A percentile compares a stretch with the other conserved stretches of the same genome.
Conservation (phyloP, 306 rosid species). For the Acacia melanoxylon region DNA sequence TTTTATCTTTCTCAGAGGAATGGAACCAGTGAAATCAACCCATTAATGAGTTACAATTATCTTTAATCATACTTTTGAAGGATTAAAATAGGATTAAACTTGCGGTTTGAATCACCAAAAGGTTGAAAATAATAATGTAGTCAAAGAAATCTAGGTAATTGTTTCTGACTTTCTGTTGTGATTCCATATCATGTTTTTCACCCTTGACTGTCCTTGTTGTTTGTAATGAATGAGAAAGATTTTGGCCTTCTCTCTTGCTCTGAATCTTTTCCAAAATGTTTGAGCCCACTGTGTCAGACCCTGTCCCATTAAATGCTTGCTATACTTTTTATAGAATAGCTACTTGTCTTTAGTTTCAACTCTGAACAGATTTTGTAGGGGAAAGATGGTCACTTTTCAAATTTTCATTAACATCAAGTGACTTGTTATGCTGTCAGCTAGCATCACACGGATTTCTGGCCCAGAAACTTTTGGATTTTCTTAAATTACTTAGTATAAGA, state of each 20-base stretch:
- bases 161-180: constrained; percentile 9
- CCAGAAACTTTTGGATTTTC: constrained; percentile 30
- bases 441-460: constrained; percentile 36
- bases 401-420: constrained; percentile 9
- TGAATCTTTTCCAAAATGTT: constrained; percentile 31
- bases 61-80: background rate
- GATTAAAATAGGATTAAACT: background rate
- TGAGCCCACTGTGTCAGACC: constrained; percentile 42
- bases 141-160: background rate
- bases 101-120: background rate
- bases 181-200: constrained; percentile 24
- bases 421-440: constrained; percentile 40
- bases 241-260: constrained; percentile 47
- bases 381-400: constrained; percentile 7
- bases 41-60: background rate
- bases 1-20: constrained; percentile 9
- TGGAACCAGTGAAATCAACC: constrained; percentile 4
- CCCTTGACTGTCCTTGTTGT: constrained; percentile 31
- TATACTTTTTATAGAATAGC: constrained; percentile 29
- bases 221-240: constrained; percentile 43
- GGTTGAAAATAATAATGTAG: background rate
- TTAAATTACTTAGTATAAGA: no score
- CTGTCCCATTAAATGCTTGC: constrained; percentile 42
- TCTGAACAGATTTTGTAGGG: constrained; percentile 16
- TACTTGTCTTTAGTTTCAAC: constrained; percentile 38